These are phyloP conservation scores for Trichophyton rubrum DNA, from an alignment of 2,329 filamentous ascomycete species.

Conservation along the genomic window DNA sequence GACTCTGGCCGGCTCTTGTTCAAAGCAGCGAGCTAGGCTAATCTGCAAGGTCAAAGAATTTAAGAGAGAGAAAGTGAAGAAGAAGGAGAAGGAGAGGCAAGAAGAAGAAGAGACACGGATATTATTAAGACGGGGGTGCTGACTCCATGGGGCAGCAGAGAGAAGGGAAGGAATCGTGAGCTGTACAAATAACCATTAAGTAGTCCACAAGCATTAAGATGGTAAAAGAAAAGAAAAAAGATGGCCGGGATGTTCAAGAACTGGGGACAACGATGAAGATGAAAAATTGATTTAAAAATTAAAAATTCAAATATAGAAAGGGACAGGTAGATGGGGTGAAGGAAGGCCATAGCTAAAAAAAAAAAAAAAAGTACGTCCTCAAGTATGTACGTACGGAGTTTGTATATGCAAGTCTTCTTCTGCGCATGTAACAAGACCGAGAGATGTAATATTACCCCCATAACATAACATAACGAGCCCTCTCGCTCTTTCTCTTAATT, in stretches of 20 bases:
- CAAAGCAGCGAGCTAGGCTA: neutral
- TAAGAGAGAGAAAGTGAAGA: neutral
- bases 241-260: neutral
- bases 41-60: neutral
- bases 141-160: neutral
- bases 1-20: neutral
- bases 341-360: neutral
- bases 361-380: neutral
- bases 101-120: neutral
- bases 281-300: neutral
- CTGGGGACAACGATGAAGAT: neutral
- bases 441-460: constrained; percentile 3
- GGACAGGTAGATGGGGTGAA: neutral
- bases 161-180: neutral
- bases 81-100: neutral
- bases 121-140: neutral
- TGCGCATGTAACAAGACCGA: constrained; percentile 2
- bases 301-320: neutral
- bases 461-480: neutral
- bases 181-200: constrained; percentile 2
- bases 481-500: neutral
- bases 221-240: neutral
- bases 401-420: constrained; percentile 1
- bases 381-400: constrained; percentile 1
- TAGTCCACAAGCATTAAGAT: constrained; percentile 3